These are phyloP conservation scores for Ambrosiella beaveri DNA, from an alignment of 2,329 filamentous ascomycete genomes.

Conservation along the genomic window DNA sequence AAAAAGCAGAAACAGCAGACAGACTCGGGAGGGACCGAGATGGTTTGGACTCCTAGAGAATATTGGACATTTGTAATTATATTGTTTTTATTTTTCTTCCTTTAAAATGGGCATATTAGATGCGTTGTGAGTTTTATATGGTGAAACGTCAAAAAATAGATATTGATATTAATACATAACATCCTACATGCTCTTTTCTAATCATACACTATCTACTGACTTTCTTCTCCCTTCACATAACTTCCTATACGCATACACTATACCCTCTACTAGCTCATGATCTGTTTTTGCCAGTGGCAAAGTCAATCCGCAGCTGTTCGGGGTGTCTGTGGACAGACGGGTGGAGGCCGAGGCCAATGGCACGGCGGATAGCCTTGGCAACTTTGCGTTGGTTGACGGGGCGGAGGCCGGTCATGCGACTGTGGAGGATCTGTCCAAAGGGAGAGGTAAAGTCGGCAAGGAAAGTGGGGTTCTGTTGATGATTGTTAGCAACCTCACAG, in stretches of 20 bases:
- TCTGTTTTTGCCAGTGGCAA: slow-evolving; percentile 13
- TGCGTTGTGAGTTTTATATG: neutral
- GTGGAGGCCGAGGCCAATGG: slow-evolving; percentile 79
- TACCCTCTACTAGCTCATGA: neutral
- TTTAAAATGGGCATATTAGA: neutral
- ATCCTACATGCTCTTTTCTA: neutral
- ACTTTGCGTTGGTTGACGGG: slow-evolving; percentile 85
- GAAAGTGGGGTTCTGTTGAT: slow-evolving; percentile 70
- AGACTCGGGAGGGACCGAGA: neutral
- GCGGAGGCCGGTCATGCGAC: slow-evolving; percentile 58
- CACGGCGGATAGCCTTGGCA: slow-evolving; percentile 77
- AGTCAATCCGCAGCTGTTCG: slow-evolving; percentile 44
- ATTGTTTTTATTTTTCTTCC: slow-evolving; percentile 5
- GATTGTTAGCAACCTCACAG: neutral
- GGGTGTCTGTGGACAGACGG: slow-evolving; percentile 83
- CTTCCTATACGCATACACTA: neutral
- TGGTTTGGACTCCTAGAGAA: neutral
- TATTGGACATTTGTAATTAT: neutral
- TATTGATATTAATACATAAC: slow-evolving; percentile 1
- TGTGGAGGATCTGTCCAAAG: slow-evolving; percentile 69
- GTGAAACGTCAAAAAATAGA: neutral
- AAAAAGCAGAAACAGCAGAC: neutral
- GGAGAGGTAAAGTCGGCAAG: slow-evolving; percentile 76
- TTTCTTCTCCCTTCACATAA: neutral
- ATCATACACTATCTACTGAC: neutral